Evolutionary conservation across 345 rosid genomes (phyloP), one percentile per base, ranked within the genome.

Genomic region (Gossypioides kirkii): DNA sequence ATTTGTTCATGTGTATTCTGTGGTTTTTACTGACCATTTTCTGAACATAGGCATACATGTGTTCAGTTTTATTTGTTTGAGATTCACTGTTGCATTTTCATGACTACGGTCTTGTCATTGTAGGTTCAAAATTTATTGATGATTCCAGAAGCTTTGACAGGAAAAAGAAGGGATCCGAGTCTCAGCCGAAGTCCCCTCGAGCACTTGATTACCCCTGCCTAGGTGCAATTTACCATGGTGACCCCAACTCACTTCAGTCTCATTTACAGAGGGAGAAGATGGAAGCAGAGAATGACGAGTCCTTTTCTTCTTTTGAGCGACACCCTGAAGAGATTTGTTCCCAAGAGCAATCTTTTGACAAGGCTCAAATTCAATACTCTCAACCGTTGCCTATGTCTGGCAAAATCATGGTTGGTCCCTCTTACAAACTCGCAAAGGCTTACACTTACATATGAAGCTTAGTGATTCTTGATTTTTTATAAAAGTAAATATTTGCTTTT

Each of bases 131-230:
- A 76, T 50, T 78, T 60, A 77, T 83, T 74, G 85, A 81, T 43
- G 72, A 77, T 70, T 70, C 93, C 38, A 77, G 81, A 68, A 90
- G 93, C 86, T 84, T 89, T 69, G 88, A 88, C 71, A 80, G 81
- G 80, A 88, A 84, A 72, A 84, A 90, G 87, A 87, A 86, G 65
- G 88, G 79, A 77, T 47, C 86, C 12, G 64, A 79, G 64, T 78
- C 88, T 69, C 85, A 77, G 71, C 80, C 86, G 22, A 76, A 10
- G 42, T 71, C 98, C 18, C 84, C 89, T 52, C 79, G 60, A 72
- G 74, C 73, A 10, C 52, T 17, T 70, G 80, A 84, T 79, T 12
- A 26, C 50, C 10, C 66, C 52, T 61, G 78, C 72, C 69, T 45
- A 25, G 80, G 72, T 56, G 65, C 77, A 52, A 59, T 60, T 64